phyloP scores from a whole-genome alignment of 2,329 filamentous ascomycete genomes.

The Cladosporium cucumerinum region DNA sequence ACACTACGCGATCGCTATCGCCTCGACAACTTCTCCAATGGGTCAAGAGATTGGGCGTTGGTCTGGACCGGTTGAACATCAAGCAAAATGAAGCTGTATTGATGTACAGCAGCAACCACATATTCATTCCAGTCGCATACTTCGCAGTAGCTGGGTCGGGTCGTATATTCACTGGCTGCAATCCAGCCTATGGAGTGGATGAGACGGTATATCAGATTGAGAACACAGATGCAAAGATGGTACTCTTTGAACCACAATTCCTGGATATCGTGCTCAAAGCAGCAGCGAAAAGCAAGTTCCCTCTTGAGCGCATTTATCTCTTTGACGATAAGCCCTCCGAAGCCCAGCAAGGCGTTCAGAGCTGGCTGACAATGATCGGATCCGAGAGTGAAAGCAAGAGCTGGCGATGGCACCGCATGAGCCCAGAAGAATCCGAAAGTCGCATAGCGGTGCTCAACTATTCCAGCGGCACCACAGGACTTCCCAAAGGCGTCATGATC shows the following conservation, averaged over 20 bases:
- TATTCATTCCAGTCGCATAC: conserved; percentile 55
- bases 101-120: conserved; percentile 54
- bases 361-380: conserved; percentile 45
- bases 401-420: conserved; percentile 64
- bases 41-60: conserved; percentile 49
- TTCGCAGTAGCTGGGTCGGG: conserved; percentile 53
- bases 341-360: conserved; percentile 35
- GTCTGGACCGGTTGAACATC: conserved; percentile 45
- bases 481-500: conserved; percentile 88
- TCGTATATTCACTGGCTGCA: conserved; percentile 59
- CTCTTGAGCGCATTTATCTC: conserved; percentile 68
- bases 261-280: conserved; percentile 65
- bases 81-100: conserved; percentile 50
- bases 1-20: conserved; percentile 45
- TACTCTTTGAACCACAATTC: conserved; percentile 69
- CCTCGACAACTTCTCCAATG: conserved; percentile 47
- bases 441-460: conserved; percentile 85
- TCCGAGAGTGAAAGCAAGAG: conserved; percentile 53
- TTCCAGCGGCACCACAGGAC: conserved; percentile 82
- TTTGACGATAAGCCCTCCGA: conserved; percentile 59
- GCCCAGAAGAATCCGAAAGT: conserved; percentile 62
- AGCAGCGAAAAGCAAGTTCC: conserved; percentile 66
- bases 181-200: conserved; percentile 78
- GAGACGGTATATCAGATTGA: conserved; percentile 82
- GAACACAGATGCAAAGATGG: conserved; percentile 69